Conservation (phyloP, 805 yeast genomes). For the Metschnikowia lunata region DNA sequence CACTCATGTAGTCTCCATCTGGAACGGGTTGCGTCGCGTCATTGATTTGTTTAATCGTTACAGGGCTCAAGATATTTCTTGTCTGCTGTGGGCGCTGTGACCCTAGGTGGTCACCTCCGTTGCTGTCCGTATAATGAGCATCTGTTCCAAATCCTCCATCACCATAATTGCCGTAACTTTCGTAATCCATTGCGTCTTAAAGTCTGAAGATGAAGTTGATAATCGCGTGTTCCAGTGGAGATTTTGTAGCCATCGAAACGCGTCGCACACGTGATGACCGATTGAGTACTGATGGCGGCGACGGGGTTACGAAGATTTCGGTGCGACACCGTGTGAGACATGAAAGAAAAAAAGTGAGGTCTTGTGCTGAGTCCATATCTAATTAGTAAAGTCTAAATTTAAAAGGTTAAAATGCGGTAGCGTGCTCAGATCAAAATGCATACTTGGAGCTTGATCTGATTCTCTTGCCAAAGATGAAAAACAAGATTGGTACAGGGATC, state of each 20-base stretch:
- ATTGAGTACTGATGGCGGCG: no score
- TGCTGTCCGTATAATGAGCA: conserved; percentile 8
- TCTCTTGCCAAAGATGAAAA: conserved; percentile 42
- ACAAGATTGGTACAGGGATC: conserved; percentile 66
- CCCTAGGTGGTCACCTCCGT: conserved; percentile 8
- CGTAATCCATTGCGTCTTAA: conserved; percentile 10
- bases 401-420: no score
- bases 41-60: conserved; percentile 67
- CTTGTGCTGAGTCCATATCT: no score
- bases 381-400: no score
- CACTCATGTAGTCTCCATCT: conserved; percentile 61
- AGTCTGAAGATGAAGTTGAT: neutral
- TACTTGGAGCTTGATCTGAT: conserved; percentile 56
- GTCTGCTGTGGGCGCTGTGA: conserved; percentile 16
- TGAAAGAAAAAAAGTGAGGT: no score
- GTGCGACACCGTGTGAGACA: no score
- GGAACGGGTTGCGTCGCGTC: conserved; percentile 59
- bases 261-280: conserved; percentile 12
- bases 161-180: conserved; percentile 14
- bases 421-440: conserved; percentile 9
- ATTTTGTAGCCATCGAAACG: neutral
- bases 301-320: no score
- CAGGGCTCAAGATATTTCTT: conserved; percentile 44
- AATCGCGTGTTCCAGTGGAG: neutral
- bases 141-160: conserved; percentile 19